A percentile compares a stretch with the other conserved stretches of the same genome.
Evolutionary conservation across 495 filamentous ascomycete species (phyloP).

Genomic region (Aspergillus asperescens): DNA sequence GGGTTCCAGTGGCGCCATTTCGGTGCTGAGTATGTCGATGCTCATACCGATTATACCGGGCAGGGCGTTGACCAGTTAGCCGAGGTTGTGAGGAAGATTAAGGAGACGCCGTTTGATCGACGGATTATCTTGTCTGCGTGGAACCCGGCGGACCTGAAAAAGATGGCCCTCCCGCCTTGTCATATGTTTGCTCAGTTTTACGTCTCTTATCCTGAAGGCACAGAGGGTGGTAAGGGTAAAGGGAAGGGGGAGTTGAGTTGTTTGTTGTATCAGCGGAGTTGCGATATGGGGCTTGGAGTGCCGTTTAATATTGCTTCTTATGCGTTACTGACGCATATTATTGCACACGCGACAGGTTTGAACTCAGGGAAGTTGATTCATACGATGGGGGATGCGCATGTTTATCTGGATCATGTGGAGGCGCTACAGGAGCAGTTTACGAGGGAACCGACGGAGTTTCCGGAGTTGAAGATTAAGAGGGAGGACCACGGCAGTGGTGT

Average conservation of each 20-base stretch:
- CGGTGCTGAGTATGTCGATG: constrained; percentile 79
- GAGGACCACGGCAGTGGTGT: constrained; percentile 54
- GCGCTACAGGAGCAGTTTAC: constrained; percentile 74
- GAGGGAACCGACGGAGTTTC: constrained; percentile 77
- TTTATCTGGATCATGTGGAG: constrained; percentile 90
- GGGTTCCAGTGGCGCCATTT: constrained; percentile 99
- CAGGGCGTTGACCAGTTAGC: constrained; percentile 90
- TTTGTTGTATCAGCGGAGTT: constrained; percentile 86
- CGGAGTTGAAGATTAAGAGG: constrained; percentile 63
- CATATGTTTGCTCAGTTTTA: constrained; percentile 99
- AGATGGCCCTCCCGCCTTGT: constrained; percentile 95
- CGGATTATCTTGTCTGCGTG: constrained; percentile 86
- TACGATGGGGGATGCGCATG: constrained; percentile 93
- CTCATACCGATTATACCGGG: constrained; percentile 74
- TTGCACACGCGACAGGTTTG: constrained; percentile 80
- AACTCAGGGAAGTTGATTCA: constrained; percentile 81
- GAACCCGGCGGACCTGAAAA: constrained; percentile 79
- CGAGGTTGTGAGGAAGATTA: constrained; percentile 76
- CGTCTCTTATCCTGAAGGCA: constrained; percentile 62
- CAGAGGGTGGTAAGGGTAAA: constrained; percentile 1
- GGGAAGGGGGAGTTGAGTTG: constrained; percentile 67
- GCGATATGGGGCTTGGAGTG: constrained; percentile 95
- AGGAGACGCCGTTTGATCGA: constrained; percentile 76
- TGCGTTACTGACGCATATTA: constrained; percentile 86
- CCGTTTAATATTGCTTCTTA: constrained; percentile 97